phyloP scores from a whole-genome alignment of 768 basidiomycete species.

The Mycena indigotica region DNA sequence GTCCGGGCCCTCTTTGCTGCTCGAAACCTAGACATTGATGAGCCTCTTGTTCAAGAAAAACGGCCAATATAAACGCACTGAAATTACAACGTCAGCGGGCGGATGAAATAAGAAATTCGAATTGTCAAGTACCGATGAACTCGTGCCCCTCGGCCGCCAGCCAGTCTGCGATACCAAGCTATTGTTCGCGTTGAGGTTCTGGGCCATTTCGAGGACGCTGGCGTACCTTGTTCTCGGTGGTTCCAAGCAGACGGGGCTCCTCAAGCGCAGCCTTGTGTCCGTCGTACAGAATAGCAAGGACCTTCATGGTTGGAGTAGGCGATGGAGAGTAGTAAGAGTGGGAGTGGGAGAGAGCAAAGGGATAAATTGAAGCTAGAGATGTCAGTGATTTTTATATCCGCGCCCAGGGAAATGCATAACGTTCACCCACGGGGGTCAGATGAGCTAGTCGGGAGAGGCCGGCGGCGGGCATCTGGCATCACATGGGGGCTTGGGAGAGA shows the following conservation, averaged over 20 bases:
- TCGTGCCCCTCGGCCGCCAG: conserved; percentile 74
- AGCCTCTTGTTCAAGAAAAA: conserved; percentile 1
- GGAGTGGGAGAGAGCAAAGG: not conserved
- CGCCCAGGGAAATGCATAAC: not conserved
- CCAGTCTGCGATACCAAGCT: conserved; percentile 78
- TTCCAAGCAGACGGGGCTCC: conserved; percentile 78
- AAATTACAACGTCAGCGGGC: not conserved
- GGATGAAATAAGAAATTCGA: conserved; percentile 6
- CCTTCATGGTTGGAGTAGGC: conserved; percentile 46
- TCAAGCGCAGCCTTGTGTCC: conserved; percentile 65
- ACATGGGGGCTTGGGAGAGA: not conserved
- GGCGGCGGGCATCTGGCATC: not conserved
- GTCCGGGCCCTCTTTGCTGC: conserved; percentile 80
- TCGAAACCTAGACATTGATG: conserved; percentile 55
- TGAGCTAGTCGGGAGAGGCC: not conserved
- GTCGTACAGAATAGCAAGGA: conserved; percentile 75
- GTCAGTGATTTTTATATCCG: not conserved
- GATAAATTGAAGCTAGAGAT: not conserved
- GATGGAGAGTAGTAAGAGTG: conserved; percentile 5
- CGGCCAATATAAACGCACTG: conserved; percentile 6
- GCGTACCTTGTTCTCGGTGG: conserved; percentile 74
- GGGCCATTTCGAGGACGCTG: not conserved
- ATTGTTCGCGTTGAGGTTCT: too few relatives aligned
- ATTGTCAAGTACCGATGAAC: conserved; percentile 54
- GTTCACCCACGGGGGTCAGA: conserved; percentile 2